phyloP scores from a whole-genome alignment of 2,329 filamentous ascomycete genomes.

The Gremmenia infestans region DNA sequence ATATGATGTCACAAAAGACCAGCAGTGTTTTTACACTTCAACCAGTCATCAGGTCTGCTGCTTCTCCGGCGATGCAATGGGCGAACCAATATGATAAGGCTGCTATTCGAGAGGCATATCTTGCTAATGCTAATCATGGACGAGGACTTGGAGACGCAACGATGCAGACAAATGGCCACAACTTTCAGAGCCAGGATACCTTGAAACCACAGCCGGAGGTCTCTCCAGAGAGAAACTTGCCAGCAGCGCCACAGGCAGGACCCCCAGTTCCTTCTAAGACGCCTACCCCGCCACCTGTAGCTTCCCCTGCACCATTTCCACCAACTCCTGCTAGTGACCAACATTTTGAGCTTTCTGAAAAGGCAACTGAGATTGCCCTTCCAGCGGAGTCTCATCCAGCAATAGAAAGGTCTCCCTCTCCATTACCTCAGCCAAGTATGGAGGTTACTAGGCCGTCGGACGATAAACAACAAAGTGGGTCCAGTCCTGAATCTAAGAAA shows the following conservation, averaged over 20 bases:
- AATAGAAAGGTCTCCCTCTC: conserved; percentile 5
- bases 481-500: conserved; percentile 41
- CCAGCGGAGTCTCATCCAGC: conserved; percentile 23
- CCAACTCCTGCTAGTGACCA: conserved; percentile 21
- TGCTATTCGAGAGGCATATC: conserved; percentile 77
- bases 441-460: conserved; percentile 21
- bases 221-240: conserved; percentile 25
- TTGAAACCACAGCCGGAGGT: conserved; percentile 13
- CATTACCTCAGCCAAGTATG: conserved; percentile 15
- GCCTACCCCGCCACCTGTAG: conserved; percentile 17
- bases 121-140: conserved; percentile 68
- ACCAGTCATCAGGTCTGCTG: conserved; percentile 76
- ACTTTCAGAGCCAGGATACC: conserved; percentile 22
- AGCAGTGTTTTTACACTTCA: conserved; percentile 88
- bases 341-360: conserved; percentile 31
- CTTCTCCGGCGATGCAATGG: conserved; percentile 94
- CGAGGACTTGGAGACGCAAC: conserved; percentile 53
- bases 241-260: conserved; percentile 14
- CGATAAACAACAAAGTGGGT: conserved; percentile 19
- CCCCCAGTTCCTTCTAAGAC: conserved; percentile 41
- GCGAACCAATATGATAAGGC: conserved; percentile 92
- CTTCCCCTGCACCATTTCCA: conserved; percentile 15
- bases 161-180: conserved; percentile 37
- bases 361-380: conserved; percentile 26
- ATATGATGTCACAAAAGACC: conserved; percentile 64